Evolutionary conservation across 768 basidiomycete species (phyloP).

Genomic region (Fomitopsis pulvina): DNA sequence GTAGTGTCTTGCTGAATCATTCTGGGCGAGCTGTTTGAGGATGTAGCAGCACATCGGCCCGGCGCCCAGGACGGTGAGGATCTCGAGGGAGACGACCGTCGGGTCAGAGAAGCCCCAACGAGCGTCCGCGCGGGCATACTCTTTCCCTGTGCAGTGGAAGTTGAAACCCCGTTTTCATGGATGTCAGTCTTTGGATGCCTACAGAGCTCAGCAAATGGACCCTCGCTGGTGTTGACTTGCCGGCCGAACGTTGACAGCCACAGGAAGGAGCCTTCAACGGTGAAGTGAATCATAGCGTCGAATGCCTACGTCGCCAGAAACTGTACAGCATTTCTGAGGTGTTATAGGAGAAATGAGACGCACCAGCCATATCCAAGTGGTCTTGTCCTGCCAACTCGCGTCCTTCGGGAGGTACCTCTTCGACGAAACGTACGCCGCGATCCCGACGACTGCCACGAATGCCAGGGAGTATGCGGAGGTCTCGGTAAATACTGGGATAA

Average conservation of each 20-base stretch:
- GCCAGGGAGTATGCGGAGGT: slow-evolving; percentile 62
- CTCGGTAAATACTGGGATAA: slow-evolving; percentile 38
- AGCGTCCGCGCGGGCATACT: slow-evolving; percentile 74
- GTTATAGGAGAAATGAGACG: slow-evolving; percentile 17
- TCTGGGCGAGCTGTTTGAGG: slow-evolving; percentile 52
- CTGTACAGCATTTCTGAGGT: background rate
- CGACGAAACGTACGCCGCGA: slow-evolving; percentile 47
- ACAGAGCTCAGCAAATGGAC: slow-evolving; percentile 73
- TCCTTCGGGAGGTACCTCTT: slow-evolving; percentile 56
- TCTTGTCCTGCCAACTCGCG: slow-evolving; percentile 55
- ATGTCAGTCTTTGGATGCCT: slow-evolving; percentile 23
- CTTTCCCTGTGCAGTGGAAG: slow-evolving; percentile 51
- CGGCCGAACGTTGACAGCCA: slow-evolving; percentile 72
- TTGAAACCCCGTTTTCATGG: background rate
- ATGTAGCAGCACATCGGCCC: slow-evolving; percentile 73
- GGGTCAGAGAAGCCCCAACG: slow-evolving; percentile 80
- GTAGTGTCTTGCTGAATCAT: slow-evolving; percentile 64
- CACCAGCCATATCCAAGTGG: slow-evolving; percentile 77
- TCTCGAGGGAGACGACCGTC: slow-evolving; percentile 74
- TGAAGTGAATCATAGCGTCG: slow-evolving; percentile 75
- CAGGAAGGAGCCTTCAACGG: slow-evolving; percentile 75
- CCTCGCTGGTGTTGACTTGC: slow-evolving; percentile 60
- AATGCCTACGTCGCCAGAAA: slow-evolving; percentile 46
- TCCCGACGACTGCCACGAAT: slow-evolving; percentile 45
- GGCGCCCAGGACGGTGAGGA: slow-evolving; percentile 75